Conservation (phyloP, 495 filamentous ascomycete genomes). For the Cudoniella acicularis region DNA sequence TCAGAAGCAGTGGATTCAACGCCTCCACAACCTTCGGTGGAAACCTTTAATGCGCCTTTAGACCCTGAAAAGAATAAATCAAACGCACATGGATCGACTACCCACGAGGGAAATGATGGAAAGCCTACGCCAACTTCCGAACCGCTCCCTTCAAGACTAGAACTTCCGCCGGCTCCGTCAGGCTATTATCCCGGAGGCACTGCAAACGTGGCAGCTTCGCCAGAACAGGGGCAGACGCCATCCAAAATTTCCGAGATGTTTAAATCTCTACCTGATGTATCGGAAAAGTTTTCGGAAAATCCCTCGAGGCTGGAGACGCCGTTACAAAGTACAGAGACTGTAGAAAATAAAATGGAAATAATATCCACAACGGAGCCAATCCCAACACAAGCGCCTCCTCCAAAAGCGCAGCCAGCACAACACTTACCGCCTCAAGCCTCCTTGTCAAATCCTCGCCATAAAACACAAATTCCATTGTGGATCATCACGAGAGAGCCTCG, state of each 20-base stretch:
- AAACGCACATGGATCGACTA: not conserved
- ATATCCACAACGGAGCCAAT: not conserved
- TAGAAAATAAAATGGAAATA: not conserved
- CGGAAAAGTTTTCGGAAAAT: not conserved
- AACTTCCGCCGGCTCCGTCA: not conserved
- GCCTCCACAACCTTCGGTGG: not conserved
- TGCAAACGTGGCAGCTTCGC: not conserved
- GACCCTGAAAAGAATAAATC: not conserved
- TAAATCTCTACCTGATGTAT: not conserved
- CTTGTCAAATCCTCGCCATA: constrained; percentile 1
- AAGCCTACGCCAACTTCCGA: not conserved
- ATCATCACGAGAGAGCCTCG: constrained; percentile 14
- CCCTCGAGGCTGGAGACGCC: not conserved
- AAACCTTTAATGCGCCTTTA: not conserved
- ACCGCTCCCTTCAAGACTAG: not conserved
- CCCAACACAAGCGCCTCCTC: not conserved
- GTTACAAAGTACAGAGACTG: not conserved
- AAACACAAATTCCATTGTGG: constrained; percentile 13
- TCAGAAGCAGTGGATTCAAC: not conserved
- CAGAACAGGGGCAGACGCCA: not conserved
- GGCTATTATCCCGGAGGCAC: not conserved
- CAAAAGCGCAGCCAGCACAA: not conserved
- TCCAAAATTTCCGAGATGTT: not conserved
- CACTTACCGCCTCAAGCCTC: not conserved
- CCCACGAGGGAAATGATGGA: not conserved